These are phyloP conservation scores for Ophiorrhiza pumila DNA, from an alignment of 257 asterid genomes.

Conservation along the genomic window DNA sequence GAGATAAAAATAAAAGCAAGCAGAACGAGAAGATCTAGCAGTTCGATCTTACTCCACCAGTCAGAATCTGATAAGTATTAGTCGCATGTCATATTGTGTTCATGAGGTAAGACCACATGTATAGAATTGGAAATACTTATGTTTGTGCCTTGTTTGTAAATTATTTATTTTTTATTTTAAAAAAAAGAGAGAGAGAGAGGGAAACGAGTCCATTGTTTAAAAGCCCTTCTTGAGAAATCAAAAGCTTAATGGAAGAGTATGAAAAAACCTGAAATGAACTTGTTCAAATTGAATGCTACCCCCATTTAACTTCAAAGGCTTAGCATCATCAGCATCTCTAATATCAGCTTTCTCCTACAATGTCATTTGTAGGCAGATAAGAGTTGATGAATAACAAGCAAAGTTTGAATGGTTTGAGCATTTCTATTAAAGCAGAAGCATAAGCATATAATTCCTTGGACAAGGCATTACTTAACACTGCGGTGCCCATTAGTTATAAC, in stretches of 20 bases:
- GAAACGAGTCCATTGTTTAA: background rate
- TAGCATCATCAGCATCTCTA: slow-evolving; percentile 57
- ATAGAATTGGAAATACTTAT: background rate
- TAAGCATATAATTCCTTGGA: background rate
- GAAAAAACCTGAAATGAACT: slow-evolving; percentile 81
- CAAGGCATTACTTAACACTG: background rate
- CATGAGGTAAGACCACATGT: background rate
- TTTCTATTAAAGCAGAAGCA: background rate
- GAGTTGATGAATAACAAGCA: slow-evolving; percentile 8
- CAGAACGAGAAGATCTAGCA: background rate
- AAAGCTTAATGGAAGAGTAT: background rate
- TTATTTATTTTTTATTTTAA: no score
- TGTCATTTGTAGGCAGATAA: slow-evolving; percentile 14
- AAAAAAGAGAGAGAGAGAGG: no score
- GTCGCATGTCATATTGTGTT: background rate
- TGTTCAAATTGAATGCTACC: slow-evolving; percentile 75
- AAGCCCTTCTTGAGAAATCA: background rate
- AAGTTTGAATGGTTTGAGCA: background rate
- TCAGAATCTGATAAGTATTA: background rate
- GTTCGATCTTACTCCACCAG: background rate
- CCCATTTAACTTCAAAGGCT: slow-evolving; percentile 64
- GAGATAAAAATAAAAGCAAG: background rate
- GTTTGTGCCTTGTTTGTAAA: no score
- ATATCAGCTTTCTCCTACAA: slow-evolving; percentile 83
- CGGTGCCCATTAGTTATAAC: no score